Percentiles rank a stretch among this genome's conserved stretches.
Evolutionary conservation across 495 filamentous ascomycete genomes (phyloP).

Genomic region (Penicillium cataractarum): DNA sequence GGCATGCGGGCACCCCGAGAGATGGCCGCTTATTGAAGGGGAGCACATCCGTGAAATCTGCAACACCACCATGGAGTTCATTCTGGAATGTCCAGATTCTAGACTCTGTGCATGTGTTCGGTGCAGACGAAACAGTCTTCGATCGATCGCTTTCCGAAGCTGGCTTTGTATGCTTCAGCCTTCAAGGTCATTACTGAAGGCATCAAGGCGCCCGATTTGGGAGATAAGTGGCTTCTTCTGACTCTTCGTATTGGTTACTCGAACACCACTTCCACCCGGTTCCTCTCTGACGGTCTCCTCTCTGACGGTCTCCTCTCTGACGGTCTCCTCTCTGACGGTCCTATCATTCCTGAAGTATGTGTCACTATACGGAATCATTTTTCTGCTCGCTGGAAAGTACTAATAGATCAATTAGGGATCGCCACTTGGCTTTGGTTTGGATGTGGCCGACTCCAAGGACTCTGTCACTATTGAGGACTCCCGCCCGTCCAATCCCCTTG

Average conservation of each 20-base stretch:
- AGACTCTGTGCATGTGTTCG: no score
- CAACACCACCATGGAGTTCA: no score
- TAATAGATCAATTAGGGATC: not conserved
- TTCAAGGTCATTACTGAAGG: not conserved
- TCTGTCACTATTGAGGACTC: not conserved
- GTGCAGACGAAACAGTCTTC: no score
- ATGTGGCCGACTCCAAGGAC: not conserved
- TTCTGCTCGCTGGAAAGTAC: not conserved
- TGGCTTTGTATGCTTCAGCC: no score
- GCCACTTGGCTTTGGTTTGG: slow-evolving; percentile 1
- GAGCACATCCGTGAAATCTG: no score
- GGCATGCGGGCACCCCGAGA: no score
- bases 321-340: no score
- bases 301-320: no score
- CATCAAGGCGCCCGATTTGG: not conserved
- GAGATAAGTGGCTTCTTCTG: not conserved
- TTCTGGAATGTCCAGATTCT: no score
- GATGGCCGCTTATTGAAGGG: no score
- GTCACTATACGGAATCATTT: not conserved
- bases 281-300: not conserved
- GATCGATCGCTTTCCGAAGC: no score
- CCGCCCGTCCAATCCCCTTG: not conserved
- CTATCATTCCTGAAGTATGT: slow-evolving; percentile 11
- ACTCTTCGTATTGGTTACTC: not conserved
- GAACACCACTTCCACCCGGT: not conserved